A percentile compares a stretch with the other conserved stretches of the same genome.
These are phyloP conservation scores for Podaxis sp. DNA, from an alignment of 768 basidiomycete genomes.

Conservation along the genomic window DNA sequence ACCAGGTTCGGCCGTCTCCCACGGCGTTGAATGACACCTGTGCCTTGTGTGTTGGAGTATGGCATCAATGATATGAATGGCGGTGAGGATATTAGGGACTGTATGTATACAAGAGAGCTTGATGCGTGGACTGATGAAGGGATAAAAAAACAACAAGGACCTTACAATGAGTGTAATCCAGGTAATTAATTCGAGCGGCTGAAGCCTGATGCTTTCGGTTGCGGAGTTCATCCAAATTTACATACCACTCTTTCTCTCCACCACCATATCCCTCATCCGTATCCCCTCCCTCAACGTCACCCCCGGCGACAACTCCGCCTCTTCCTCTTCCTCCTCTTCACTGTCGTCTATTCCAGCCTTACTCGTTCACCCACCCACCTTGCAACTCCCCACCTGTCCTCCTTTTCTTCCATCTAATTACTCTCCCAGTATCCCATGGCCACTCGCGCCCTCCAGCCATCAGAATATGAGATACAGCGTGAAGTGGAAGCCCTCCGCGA, in stretches of 20 bases:
- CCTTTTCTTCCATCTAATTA: slow-evolving; percentile 11
- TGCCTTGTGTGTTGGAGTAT: background rate
- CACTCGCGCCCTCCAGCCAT: slow-evolving; percentile 63
- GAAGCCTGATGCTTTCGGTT: slow-evolving; percentile 17
- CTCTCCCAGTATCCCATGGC: slow-evolving; percentile 31
- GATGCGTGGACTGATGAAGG: background rate
- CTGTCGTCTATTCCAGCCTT: background rate
- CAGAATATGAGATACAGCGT: slow-evolving; percentile 81
- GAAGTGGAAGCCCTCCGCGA: slow-evolving; percentile 86
- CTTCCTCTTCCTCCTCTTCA: background rate
- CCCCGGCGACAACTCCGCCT: slow-evolving; percentile 5
- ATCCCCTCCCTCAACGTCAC: slow-evolving; percentile 11
- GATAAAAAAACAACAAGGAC: background rate
- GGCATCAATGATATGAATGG: slow-evolving; percentile 5
- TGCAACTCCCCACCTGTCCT: background rate
- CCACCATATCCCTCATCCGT: slow-evolving; percentile 11
- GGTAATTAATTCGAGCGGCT: slow-evolving; percentile 12
- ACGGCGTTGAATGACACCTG: slow-evolving; percentile 1
- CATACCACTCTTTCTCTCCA: slow-evolving; percentile 17
- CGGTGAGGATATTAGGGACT: background rate
- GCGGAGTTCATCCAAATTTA: slow-evolving; percentile 28
- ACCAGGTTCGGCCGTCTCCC: slow-evolving; percentile 12
- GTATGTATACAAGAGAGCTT: background rate
- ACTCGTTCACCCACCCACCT: background rate
- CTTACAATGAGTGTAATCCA: background rate